Evolutionary conservation across 805 yeast genomes (phyloP).

Genomic region (Tetrapisispora arboricola): DNA sequence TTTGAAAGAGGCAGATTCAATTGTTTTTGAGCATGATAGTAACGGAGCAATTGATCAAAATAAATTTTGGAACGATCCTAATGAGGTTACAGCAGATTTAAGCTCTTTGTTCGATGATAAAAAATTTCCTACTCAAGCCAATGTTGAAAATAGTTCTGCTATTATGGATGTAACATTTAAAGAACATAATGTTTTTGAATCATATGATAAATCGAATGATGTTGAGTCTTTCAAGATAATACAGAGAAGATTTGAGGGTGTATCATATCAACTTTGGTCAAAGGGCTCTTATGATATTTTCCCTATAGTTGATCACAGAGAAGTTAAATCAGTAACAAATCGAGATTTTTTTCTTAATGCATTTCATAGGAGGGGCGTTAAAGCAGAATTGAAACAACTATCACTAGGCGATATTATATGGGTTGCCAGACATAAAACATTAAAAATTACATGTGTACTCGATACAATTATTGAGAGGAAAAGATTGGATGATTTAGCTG

Average conservation of each 20-base stretch:
- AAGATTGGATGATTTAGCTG: constrained; percentile 73
- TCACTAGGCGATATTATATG: constrained; percentile 84
- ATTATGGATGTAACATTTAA: constrained; percentile 16
- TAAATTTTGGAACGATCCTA: background rate
- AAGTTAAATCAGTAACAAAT: constrained; percentile 56
- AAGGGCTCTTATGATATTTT: constrained; percentile 47
- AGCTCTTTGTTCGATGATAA: constrained; percentile 5
- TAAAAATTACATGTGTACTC: constrained; percentile 55
- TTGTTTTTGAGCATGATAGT: constrained; percentile 20
- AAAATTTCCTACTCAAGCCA: background rate
- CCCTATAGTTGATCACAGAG: constrained; percentile 72
- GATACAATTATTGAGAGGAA: constrained; percentile 87
- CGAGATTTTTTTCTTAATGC: constrained; percentile 59
- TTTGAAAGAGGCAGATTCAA: constrained; percentile 39
- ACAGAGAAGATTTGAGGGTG: constrained; percentile 17
- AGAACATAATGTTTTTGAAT: too few relatives aligned
- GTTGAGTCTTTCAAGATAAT: background rate
- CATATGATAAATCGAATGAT: too few relatives aligned
- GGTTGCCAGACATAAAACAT: constrained; percentile 61
- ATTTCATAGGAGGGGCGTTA: constrained; percentile 39
- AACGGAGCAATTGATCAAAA: background rate
- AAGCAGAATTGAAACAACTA: constrained; percentile 45
- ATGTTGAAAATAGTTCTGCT: constrained; percentile 4
- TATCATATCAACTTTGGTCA: constrained; percentile 43
- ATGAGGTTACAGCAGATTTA: constrained; percentile 15